Evolutionary conservation across 2,329 filamentous ascomycete species (phyloP), one percentile per base, ranked within the genome.

Genomic region (Harringtonia aguacate): DNA sequence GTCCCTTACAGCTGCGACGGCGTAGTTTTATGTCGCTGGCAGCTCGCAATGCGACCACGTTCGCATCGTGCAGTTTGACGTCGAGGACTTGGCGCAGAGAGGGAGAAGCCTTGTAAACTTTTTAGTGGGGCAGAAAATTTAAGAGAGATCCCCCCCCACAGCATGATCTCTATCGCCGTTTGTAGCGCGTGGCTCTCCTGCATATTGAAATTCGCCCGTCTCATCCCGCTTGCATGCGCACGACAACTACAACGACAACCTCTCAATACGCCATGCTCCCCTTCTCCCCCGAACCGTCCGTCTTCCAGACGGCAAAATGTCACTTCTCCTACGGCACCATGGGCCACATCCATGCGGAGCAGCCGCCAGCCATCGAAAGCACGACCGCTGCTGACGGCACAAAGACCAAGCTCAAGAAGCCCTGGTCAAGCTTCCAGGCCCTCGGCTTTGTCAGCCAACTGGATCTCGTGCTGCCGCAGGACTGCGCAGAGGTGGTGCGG

Each of bases 381-480:
- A 31, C 24, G 12, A 6, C 43, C 17, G 35, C 13, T 9, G 10
- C 30, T 14, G 4, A 15, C 29, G 7, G n/a, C 42, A 13, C 15
- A 15, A 7, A 1, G 29, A 20, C 6, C 15, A 31, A 29, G n/a
- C 36, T 84, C 57, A 81, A 78, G 55, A 80, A 84, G 53, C 89
- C 87, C 4, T 95, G 90, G 70, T 72, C 76, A 1, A 70, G 77
- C 1, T 73, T 95, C 49, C 61, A 75, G 21, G 64, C 69, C 2
- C 78, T 84, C 41, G 70, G 72, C 31, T 87, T 84, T 57, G 30
- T 52, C 27, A 31, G 44, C 39, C 43, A 81, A 77, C 61, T 81
- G 8, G 82, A 92, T 48, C 59, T 94, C 3, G 67, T 92, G n/a
- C 57, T 94, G 0, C 85, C 88, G 0, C 66, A 76, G 50, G 77